Evolutionary conservation across 2,329 filamentous ascomycete species (phyloP).

Genomic region (Cladosporium sp.): DNA sequence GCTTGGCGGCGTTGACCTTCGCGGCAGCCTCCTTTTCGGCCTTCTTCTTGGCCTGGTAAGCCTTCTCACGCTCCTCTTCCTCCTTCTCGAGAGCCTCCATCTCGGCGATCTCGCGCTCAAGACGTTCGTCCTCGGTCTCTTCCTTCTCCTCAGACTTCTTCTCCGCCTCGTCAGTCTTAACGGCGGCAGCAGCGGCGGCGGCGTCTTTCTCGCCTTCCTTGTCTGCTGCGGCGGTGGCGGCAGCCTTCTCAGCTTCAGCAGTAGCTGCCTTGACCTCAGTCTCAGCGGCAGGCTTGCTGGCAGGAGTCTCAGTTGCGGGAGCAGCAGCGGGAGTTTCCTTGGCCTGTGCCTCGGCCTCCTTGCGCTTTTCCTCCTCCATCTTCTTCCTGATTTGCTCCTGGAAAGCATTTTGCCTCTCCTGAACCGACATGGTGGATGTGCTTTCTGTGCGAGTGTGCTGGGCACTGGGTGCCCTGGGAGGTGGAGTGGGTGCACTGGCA

Average conservation of each 20-base stretch:
- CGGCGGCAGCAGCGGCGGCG: slow-evolving; percentile 17
- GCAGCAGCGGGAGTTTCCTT: slow-evolving; percentile 45
- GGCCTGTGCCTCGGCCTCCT: slow-evolving; percentile 40
- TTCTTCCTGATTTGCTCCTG: slow-evolving; percentile 66
- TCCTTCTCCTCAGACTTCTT: slow-evolving; percentile 30
- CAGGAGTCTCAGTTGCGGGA: slow-evolving; percentile 37
- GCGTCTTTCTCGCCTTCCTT: slow-evolving; percentile 27
- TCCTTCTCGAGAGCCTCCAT: slow-evolving; percentile 40
- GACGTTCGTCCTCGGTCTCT: slow-evolving; percentile 36
- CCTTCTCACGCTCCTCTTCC: slow-evolving; percentile 65
- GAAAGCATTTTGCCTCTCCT: slow-evolving; percentile 62
- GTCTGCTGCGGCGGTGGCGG: slow-evolving; percentile 28
- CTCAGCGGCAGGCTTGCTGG: slow-evolving; percentile 43
- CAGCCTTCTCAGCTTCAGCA: slow-evolving; percentile 24
- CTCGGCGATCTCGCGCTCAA: slow-evolving; percentile 62
- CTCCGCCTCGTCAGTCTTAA: slow-evolving; percentile 26
- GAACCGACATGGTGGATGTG: slow-evolving; percentile 64
- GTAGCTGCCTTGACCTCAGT: slow-evolving; percentile 21
- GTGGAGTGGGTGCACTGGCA: slow-evolving; percentile 57
- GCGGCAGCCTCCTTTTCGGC: slow-evolving; percentile 47
- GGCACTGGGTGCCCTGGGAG: slow-evolving; percentile 67
- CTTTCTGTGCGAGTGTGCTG: slow-evolving; percentile 70
- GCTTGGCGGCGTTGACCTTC: slow-evolving; percentile 50
- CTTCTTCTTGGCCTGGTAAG: slow-evolving; percentile 67
- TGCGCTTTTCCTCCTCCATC: slow-evolving; percentile 38